Evolutionary conservation across 805 yeast genomes (phyloP), one percentile per base, ranked within the genome.

Genomic region (Suhomyces sp.): DNA sequence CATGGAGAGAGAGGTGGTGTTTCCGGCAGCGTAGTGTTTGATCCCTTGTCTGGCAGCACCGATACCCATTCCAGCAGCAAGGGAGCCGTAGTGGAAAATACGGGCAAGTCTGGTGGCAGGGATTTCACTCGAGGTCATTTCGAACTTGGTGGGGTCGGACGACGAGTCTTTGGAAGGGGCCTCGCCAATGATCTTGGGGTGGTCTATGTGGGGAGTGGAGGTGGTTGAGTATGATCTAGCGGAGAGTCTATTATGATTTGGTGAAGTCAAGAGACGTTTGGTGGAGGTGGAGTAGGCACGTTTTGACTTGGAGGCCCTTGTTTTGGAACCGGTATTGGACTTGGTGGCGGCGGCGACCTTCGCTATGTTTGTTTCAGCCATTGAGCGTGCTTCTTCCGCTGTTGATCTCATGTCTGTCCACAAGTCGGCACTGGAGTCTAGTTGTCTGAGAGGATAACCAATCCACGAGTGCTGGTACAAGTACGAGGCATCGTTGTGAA

Each of bases 61-160:
- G 8, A 86, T 46, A 1, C 96, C 95, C 53, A 93, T 80, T 1
- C 91, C 87, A 0, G 98, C 95, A 1, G 97, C 98, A 20, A 93
- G 64, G 2, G 86, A 69, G 7, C 98, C 97, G 56, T 90, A 93
- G 60, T 93, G 98, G 54, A 88, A 88, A 31, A 93, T 72, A 42
- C 98, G 71, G 15, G 88, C 86, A n/a, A 93, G 59, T 50, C 96
- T 76, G 1, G 95, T 76, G 13, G 90, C 71, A 3, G 98, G 98
- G 12, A 93, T 93, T 28, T 84, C 77, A 2, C 93, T 77, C 36
- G 73, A 72, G 22, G 40, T 25, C 45, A 44, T 38, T 25, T 43
- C 38, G 33, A 37, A 40, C 16, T 38, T 35, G 4, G 14, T 19
- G 25, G 31, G 26, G n/a, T 29, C 28, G 16, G 35, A 31, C 9